These are phyloP conservation scores for Chenopodium formosanum DNA, from an alignment of 148 eudicot species.

Conservation along the genomic window DNA sequence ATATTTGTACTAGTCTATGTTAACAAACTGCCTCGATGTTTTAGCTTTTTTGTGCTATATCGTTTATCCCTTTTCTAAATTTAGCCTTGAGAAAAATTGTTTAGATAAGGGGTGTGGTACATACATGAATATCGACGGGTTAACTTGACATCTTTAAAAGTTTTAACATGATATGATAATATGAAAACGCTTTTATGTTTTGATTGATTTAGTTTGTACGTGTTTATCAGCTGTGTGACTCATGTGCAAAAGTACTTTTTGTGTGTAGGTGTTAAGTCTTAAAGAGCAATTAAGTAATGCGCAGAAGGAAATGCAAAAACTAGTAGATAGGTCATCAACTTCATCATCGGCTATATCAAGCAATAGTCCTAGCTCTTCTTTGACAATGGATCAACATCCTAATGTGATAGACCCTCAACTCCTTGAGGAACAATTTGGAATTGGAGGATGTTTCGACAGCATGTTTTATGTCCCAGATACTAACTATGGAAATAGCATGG, in stretches of 20 bases:
- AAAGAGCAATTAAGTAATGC: slow-evolving; percentile 59
- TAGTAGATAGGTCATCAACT: slow-evolving; percentile 19
- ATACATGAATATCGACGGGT: too few relatives aligned
- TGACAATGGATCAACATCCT: slow-evolving; percentile 46
- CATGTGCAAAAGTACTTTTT: too few relatives aligned
- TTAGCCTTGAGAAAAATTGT: neutral
- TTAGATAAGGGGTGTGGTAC: too few relatives aligned
- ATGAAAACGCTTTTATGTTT: too few relatives aligned
- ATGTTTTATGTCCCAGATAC: slow-evolving; percentile 15
- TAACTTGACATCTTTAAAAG: too few relatives aligned
- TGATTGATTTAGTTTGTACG: too few relatives aligned
- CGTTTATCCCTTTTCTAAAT: neutral
- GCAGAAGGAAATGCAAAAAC: slow-evolving; percentile 46
- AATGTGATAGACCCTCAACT: slow-evolving; percentile 18
- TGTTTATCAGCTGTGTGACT: too few relatives aligned
- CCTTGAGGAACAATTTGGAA: slow-evolving; percentile 24
- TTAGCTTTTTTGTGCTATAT: neutral
- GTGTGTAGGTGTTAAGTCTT: slow-evolving; percentile 42
- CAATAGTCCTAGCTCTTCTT: slow-evolving; percentile 64
- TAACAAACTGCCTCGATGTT: neutral
- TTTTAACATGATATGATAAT: too few relatives aligned
- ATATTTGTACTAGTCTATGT: neutral
- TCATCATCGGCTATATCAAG: slow-evolving; percentile 41
- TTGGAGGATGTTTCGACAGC: slow-evolving; percentile 24
- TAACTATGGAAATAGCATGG: slow-evolving; percentile 23